Base-by-base conservation (phyloP, 2,329 filamentous ascomycete genomes). In the Allantophomopsis cytisporea region DNA sequence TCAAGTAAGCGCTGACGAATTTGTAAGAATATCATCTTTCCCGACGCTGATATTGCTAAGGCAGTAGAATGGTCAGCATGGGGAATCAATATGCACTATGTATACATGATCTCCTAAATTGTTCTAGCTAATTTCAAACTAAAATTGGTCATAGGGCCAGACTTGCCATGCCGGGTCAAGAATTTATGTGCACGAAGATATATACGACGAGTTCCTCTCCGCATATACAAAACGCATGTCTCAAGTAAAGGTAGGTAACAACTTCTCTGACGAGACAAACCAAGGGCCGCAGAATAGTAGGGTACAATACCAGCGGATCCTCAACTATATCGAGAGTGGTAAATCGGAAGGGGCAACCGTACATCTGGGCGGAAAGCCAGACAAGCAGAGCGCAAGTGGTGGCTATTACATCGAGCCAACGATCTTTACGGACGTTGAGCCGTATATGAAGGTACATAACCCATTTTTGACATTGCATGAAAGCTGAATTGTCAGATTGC, bases 341-440 rank as follows among this genome's bases (percentile, higher is more conserved):
- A 80, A 80, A 64, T 65, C 73, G 47, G 68, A 66, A 32, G 77
- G 78, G 53, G 77, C 78, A 43, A 80, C 62, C 37, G 57, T 83
- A 43, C 73, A 78, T 53, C 69, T 66, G 33, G 78, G 79, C 49
- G 79, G 79, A 54, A 71, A 73, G 53, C 75, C 76, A 53, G 72
- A 74, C 58, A 76, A 77, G 39, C 63, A 32, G 4, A 32, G 15
- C 13, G 31, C 15, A 8, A 13, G 70, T 51, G 68, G 77, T 60
- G 76, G 76, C 40, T 83, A 75, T 66, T 83, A 81, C 66, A 81
- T 83, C 56, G 65, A 81, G 61, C 79, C 79, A 7, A 83, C 79
- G 50, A 78, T 83, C 62, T 83, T 83, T 69, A 72, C 73, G 52
- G 71, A 79, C 54, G 78, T 83, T 47, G 73, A 66, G 35, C 69